These are phyloP conservation scores for Yamadazyma atlantica DNA, from an alignment of 1,139 yeast genomes.

Conservation along the genomic window DNA sequence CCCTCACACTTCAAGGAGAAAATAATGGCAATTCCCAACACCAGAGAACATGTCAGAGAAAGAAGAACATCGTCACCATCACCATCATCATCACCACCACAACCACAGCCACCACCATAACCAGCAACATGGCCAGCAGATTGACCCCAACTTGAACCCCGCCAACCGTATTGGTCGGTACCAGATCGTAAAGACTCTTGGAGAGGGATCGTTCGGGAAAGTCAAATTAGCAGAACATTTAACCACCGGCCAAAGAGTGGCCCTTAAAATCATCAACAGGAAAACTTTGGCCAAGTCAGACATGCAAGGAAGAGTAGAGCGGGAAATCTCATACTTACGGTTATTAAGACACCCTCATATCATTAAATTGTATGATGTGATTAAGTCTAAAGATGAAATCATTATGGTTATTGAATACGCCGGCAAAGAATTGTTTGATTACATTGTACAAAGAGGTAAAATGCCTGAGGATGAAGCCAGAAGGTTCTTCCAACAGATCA, in stretches of 20 bases:
- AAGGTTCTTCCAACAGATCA: constrained; percentile 93
- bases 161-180: constrained; percentile 79
- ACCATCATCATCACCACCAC: constrained; percentile 17
- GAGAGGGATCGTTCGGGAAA: constrained; percentile 97
- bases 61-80: constrained; percentile 2
- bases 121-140: constrained; percentile 5
- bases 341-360: constrained; percentile 94
- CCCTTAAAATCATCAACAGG: constrained; percentile 89
- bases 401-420: constrained; percentile 98
- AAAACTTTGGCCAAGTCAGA: constrained; percentile 93
- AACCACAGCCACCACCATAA: constrained; percentile 18
- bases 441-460: constrained; percentile 91
- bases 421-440: constrained; percentile 93
- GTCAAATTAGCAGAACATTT: constrained; percentile 94
- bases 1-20: background rate
- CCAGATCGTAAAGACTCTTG: constrained; percentile 90
- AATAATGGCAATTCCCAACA: background rate
- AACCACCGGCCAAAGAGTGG: constrained; percentile 91
- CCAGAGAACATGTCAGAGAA: background rate
- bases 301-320: constrained; percentile 96
- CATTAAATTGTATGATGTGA: constrained; percentile 93
- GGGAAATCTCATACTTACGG: constrained; percentile 89
- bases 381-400: constrained; percentile 92
- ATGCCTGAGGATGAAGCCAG: constrained; percentile 95
- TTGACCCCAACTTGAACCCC: constrained; percentile 20